Evolutionary conservation across 139 green algal genomes (phyloP), one percentile per base, ranked within the genome.

Genomic region (Chlorella sp.): DNA sequence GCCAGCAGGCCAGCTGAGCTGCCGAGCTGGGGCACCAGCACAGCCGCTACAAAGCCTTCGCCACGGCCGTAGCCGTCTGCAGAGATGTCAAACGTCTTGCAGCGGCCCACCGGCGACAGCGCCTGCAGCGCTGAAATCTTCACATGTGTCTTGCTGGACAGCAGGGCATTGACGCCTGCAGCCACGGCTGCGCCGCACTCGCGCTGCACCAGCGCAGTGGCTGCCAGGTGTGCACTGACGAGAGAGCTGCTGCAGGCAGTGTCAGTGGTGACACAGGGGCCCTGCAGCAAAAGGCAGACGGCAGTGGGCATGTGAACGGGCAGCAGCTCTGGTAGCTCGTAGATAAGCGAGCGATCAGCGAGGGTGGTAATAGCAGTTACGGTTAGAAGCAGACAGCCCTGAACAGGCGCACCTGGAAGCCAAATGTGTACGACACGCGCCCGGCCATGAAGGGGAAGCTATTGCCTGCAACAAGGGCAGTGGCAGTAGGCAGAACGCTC

Each of bases 41-140:
- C n/a, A 16, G 41, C 78, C 0, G n/a, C 51, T 15, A 60, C 78
- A 64, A 74, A 62, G 62, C 78, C 78, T 26, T 83, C 92, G 44
- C 85, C 85, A 3, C 92, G 81, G 34, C 92, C 92, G 63, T 95
- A 95, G 28, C 92, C 92, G 64, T 95, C 92, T n/a, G 89, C 92
- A 23, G 76, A 44, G n/a, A 76, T 71, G 17, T 95, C 92, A 30
- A 95, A 90, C 11, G 92, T 90, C 60, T 90, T 84, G 89, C 92
- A 95, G 47, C 92, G 88, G 16, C 92, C 92, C 0, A 87, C 80
- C 0, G 86, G 57, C 4, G 88, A 89, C 30, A 95, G 78, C 2
- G 78, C 78, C 63, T 74, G 76, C 36, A 82, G 28, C 7, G 76
- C 76, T 12, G 30, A 44, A 47, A 83, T 92, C 47, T 70, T 86